Percentiles rank a stretch among this genome's conserved stretches.
phyloP scores from a whole-genome alignment of 2,329 filamentous ascomycete genomes.

The Knoxdaviesia capensis region DNA sequence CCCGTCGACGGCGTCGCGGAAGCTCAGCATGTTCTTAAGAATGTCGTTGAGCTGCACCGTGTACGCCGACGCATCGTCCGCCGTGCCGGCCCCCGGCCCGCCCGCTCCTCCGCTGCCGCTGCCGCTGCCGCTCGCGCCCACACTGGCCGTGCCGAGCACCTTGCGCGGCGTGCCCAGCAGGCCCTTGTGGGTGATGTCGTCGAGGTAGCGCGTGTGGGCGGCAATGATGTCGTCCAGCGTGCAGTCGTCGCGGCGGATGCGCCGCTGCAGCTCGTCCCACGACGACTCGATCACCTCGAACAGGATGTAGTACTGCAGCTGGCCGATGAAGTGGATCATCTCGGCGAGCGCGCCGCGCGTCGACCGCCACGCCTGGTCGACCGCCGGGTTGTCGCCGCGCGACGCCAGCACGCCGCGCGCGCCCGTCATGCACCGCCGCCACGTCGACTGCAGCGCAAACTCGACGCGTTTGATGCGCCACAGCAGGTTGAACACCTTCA shows the following conservation, averaged over 20 bases:
- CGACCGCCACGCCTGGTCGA: conserved; percentile 70
- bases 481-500: conserved; percentile 97
- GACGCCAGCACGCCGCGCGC: conserved; percentile 78
- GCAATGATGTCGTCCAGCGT: conserved; percentile 90
- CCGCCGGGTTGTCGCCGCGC: conserved; percentile 47
- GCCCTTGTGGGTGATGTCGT: conserved; percentile 88
- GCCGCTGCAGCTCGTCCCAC: conserved; percentile 75
- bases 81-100: no score
- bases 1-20: conserved; percentile 82
- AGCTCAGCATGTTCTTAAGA: conserved; percentile 79
- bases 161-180: conserved; percentile 54
- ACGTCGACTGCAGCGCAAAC: conserved; percentile 76
- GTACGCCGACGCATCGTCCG: conserved; percentile 52
- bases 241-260: conserved; percentile 64
- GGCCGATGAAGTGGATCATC: conserved; percentile 96
- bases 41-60: conserved; percentile 83
- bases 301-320: conserved; percentile 94
- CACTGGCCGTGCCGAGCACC: conserved; percentile 16
- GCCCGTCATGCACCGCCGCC: conserved; percentile 91
- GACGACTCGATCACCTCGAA: conserved; percentile 96
- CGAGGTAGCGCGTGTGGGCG: conserved; percentile 78
- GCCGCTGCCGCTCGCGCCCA: conserved; percentile 14
- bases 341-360: conserved; percentile 80
- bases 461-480: conserved; percentile 98
- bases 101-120: conserved; percentile 15